Conservation (phyloP, 2,329 filamentous ascomycete species). For the Metarhizium rileyi region DNA sequence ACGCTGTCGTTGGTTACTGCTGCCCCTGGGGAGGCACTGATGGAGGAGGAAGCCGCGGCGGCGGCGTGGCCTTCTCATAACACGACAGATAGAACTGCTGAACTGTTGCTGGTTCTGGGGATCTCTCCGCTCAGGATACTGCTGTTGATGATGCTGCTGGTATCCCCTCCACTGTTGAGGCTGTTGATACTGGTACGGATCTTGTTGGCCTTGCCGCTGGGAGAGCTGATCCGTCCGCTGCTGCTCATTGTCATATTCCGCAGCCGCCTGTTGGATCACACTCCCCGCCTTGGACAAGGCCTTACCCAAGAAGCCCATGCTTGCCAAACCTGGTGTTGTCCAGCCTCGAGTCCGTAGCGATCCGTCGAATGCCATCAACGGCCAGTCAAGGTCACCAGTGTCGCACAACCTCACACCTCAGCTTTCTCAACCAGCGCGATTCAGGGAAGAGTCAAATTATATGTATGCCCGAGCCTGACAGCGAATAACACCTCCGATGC, state of each 20-base stretch:
- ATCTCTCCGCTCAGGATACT: neutral
- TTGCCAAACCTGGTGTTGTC: neutral
- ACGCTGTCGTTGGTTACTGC: too few species aligned
- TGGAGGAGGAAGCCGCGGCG: too few species aligned
- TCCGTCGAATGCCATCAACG: neutral
- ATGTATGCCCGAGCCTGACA: neutral
- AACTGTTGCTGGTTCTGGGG: neutral
- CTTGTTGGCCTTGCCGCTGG: neutral
- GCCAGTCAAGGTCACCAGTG: too few species aligned
- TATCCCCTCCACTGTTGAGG: slow-evolving; percentile 1
- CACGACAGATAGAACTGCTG: neutral
- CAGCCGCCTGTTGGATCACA: slow-evolving; percentile 12
- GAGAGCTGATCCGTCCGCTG: slow-evolving; percentile 5
- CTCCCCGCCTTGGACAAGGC: slow-evolving; percentile 16
- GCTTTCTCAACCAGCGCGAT: neutral
- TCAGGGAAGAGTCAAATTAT: neutral
- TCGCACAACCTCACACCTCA: neutral
- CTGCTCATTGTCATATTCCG: slow-evolving; percentile 13
- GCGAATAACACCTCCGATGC: neutral
- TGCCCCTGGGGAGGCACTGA: too few species aligned
- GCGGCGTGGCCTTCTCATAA: neutral
- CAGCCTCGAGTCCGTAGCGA: neutral
- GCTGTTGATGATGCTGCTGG: slow-evolving; percentile 1
- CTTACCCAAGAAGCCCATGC: slow-evolving; percentile 15
- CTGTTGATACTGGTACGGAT: neutral